These are phyloP conservation scores for Pythium pectinolyticum DNA, from an alignment of 352 stramenopile species.

Conservation along the genomic window DNA sequence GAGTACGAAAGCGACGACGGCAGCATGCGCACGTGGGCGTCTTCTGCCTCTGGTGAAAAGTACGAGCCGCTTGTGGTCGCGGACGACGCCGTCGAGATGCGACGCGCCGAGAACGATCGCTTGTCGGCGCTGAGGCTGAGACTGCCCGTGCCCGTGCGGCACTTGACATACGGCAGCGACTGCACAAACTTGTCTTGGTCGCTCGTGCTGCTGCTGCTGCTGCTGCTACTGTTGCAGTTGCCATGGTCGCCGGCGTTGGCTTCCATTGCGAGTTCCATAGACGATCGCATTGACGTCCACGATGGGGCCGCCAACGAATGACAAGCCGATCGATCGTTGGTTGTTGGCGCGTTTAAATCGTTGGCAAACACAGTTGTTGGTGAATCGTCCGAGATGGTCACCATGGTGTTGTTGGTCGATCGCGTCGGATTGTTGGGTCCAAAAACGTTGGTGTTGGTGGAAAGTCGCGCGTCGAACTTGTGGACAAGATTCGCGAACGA, in stretches of 20 bases:
- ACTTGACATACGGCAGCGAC: constrained; percentile 74
- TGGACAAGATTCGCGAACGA: neutral
- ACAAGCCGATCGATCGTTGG: constrained; percentile 1
- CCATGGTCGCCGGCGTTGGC: neutral
- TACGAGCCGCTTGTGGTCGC: constrained; percentile 39
- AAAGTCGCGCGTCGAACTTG: neutral
- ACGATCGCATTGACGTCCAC: constrained; percentile 4
- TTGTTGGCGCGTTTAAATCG: constrained; percentile 9
- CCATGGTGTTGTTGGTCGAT: neutral
- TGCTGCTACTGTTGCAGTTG: neutral
- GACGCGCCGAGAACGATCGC: constrained; percentile 35
- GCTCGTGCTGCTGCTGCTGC: neutral
- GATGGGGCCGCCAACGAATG: constrained; percentile 2
- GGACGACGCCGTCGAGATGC: constrained; percentile 46
- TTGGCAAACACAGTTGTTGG: constrained; percentile 3
- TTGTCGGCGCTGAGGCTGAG: constrained; percentile 32
- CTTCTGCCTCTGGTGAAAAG: constrained; percentile 33
- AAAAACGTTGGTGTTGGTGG: neutral
- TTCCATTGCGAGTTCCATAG: neutral
- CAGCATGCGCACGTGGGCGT: constrained; percentile 34
- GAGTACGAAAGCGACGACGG: constrained; percentile 70
- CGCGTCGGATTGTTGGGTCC: too few relatives aligned
- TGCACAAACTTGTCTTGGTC: constrained; percentile 36
- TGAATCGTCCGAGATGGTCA: neutral
- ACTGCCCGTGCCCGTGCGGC: too few relatives aligned